Conservation (phyloP, 352 stramenopile species). For the Globisporangium iwayamae region DNA sequence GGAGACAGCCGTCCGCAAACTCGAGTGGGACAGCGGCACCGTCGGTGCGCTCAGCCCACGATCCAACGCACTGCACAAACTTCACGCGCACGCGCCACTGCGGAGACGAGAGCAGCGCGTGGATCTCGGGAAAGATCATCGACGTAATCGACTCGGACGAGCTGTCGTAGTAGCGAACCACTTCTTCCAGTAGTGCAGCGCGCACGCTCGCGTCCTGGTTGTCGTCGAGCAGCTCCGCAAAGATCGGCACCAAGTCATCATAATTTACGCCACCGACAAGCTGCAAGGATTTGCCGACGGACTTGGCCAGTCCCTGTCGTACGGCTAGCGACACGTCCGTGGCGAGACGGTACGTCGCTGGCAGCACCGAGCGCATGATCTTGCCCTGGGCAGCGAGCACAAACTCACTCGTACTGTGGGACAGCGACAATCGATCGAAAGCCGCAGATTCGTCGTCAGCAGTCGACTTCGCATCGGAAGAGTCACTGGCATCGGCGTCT, state of each 20-base stretch:
- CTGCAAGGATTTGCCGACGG: slow-evolving; percentile 68
- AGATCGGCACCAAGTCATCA: slow-evolving; percentile 80
- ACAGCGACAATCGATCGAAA: slow-evolving; percentile 22
- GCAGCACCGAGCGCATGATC: slow-evolving; percentile 76
- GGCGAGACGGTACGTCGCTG: slow-evolving; percentile 71
- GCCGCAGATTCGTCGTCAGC: slow-evolving; percentile 23
- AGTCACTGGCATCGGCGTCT: neutral
- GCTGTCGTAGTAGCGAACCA: slow-evolving; percentile 71
- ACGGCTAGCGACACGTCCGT: slow-evolving; percentile 78
- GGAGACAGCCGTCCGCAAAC: slow-evolving; percentile 70
- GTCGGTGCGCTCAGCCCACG: slow-evolving; percentile 71
- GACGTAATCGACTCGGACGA: slow-evolving; percentile 56
- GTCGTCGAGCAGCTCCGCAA: slow-evolving; percentile 78
- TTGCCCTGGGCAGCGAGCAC: slow-evolving; percentile 68
- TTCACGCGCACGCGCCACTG: slow-evolving; percentile 85
- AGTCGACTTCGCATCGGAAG: neutral
- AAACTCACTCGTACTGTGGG: slow-evolving; percentile 27
- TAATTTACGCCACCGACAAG: slow-evolving; percentile 67
- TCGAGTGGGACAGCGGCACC: slow-evolving; percentile 50
- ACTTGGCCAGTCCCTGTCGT: slow-evolving; percentile 67
- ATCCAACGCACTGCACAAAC: slow-evolving; percentile 80
- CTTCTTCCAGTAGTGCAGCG: slow-evolving; percentile 79
- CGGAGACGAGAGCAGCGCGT: slow-evolving; percentile 56
- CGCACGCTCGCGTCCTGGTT: slow-evolving; percentile 76
- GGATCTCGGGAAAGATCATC: slow-evolving; percentile 71